Evolutionary conservation across 345 rosid species (phyloP).

Genomic region (Nasturtium officinale): DNA sequence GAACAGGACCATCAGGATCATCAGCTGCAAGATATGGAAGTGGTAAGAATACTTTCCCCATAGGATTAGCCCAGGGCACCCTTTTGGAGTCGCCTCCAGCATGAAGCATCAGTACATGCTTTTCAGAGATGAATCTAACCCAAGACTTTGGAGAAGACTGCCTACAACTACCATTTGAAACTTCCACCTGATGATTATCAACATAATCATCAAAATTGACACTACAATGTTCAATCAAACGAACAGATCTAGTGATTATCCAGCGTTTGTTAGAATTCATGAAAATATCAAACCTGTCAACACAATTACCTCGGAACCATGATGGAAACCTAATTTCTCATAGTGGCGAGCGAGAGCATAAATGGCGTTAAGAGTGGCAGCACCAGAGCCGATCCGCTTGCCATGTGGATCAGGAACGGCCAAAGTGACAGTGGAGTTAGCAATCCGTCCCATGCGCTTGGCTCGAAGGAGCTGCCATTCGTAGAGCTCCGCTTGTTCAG

Average conservation of each 20-base stretch:
- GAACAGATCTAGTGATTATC: conserved; percentile 33
- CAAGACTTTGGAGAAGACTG: conserved; percentile 41
- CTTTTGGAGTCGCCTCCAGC: conserved; percentile 99
- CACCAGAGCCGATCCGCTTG: conserved; percentile 94
- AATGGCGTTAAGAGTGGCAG: conserved; percentile 93
- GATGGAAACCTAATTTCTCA: conserved; percentile 40
- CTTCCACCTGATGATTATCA: conserved; percentile 52
- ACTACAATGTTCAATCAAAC: conserved; percentile 1
- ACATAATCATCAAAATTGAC: conserved; percentile 30
- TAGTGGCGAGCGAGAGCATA: conserved; percentile 67
- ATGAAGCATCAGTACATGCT: conserved; percentile 89
- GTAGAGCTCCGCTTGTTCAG: conserved; percentile 88
- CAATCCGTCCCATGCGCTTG: conserved; percentile 79
- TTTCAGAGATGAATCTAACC: conserved; percentile 58
- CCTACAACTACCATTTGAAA: conserved; percentile 41
- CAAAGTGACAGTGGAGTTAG: conserved; percentile 75
- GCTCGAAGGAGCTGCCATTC: conserved; percentile 92
- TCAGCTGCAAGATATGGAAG: conserved; percentile 93
- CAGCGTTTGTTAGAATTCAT: no score
- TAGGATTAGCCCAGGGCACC: conserved; percentile 98
- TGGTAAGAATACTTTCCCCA: conserved; percentile 96
- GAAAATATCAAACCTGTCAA: background rate
- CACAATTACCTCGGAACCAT: conserved; percentile 44
- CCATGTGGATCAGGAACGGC: conserved; percentile 93
- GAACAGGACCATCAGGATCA: conserved; percentile 95